Conservation (phyloP, 148 eudicot species). For the Camellia granthamiana region DNA sequence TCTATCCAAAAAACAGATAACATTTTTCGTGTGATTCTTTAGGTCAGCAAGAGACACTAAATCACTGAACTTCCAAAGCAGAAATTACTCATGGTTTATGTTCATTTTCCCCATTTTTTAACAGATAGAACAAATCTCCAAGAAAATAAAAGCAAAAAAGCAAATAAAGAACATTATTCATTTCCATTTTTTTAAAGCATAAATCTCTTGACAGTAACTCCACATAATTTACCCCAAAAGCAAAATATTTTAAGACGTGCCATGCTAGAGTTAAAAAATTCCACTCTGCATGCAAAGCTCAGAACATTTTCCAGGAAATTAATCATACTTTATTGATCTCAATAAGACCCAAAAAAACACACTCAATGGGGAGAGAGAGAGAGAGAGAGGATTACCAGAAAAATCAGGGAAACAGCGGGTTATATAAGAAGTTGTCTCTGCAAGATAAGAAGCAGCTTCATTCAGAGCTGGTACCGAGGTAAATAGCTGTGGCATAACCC, state of each 20-base stretch:
- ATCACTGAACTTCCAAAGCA: too few species aligned
- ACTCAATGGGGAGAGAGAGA: background rate
- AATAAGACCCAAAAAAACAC: background rate
- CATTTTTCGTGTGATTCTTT: too few species aligned
- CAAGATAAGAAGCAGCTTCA: constrained; percentile 78
- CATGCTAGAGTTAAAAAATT: background rate
- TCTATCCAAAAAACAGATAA: too few species aligned
- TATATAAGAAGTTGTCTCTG: constrained; percentile 66
- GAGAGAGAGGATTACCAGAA: constrained; percentile 39
- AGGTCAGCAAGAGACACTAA: too few species aligned
- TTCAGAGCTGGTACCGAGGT: constrained; percentile 68
- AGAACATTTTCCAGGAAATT: background rate
- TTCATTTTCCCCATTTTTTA: background rate
- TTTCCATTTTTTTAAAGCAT: background rate
- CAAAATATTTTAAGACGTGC: background rate
- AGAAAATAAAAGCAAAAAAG: background rate
- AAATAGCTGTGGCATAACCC: constrained; percentile 52
- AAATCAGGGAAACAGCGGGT: constrained; percentile 62
- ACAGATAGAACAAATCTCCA: background rate
- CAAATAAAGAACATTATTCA: too few species aligned
- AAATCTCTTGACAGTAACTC: background rate
- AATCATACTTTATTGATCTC: background rate
- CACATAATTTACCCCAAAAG: background rate
- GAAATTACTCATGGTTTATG: background rate
- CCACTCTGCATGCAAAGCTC: background rate